phyloP scores from a whole-genome alignment of 2,329 filamentous ascomycete species.

The Paramyrothecium roridum region DNA sequence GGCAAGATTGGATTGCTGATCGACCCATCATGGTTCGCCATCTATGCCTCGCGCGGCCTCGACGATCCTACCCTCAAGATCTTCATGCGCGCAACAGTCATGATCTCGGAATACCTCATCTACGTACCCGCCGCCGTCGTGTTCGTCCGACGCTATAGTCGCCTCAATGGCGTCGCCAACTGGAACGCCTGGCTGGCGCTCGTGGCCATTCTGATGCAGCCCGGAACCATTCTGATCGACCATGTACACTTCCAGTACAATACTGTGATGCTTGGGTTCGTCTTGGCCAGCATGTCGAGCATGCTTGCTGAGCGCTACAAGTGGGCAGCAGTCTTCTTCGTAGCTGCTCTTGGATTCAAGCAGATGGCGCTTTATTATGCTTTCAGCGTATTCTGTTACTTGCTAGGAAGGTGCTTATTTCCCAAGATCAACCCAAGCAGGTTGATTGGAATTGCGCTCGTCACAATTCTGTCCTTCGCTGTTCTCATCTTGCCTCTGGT shows the following conservation, averaged over 20 bases:
- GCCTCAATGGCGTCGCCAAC: slow-evolving; percentile 69
- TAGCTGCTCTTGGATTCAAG: slow-evolving; percentile 92
- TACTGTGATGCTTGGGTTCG: slow-evolving; percentile 93
- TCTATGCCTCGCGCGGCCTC: slow-evolving; percentile 76
- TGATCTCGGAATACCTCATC: slow-evolving; percentile 85
- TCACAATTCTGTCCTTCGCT: slow-evolving; percentile 71
- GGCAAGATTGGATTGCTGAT: slow-evolving; percentile 81
- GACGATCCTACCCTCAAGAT: slow-evolving; percentile 81
- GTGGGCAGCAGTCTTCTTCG: slow-evolving; percentile 93
- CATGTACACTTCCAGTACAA: slow-evolving; percentile 98
- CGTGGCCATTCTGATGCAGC: slow-evolving; percentile 88
- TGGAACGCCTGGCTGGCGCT: slow-evolving; percentile 86
- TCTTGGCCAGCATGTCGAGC: slow-evolving; percentile 82
- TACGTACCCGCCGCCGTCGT: slow-evolving; percentile 84
- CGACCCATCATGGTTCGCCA: slow-evolving; percentile 81
- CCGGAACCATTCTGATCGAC: slow-evolving; percentile 84
- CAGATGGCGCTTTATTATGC: slow-evolving; percentile 99
- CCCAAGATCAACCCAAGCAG: slow-evolving; percentile 66
- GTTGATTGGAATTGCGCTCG: slow-evolving; percentile 70
- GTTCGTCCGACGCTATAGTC: slow-evolving; percentile 78
- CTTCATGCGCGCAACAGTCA: slow-evolving; percentile 91
- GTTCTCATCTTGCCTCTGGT: slow-evolving; percentile 74
- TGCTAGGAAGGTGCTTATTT: slow-evolving; percentile 81
- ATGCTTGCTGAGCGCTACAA: slow-evolving; percentile 80
- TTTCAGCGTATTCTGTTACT: slow-evolving; percentile 85